A percentile compares a stretch with the other conserved stretches of the same genome.
Evolutionary conservation across 202 grass and related monocot genomes (phyloP).

Genomic region (Carex arenaria): DNA sequence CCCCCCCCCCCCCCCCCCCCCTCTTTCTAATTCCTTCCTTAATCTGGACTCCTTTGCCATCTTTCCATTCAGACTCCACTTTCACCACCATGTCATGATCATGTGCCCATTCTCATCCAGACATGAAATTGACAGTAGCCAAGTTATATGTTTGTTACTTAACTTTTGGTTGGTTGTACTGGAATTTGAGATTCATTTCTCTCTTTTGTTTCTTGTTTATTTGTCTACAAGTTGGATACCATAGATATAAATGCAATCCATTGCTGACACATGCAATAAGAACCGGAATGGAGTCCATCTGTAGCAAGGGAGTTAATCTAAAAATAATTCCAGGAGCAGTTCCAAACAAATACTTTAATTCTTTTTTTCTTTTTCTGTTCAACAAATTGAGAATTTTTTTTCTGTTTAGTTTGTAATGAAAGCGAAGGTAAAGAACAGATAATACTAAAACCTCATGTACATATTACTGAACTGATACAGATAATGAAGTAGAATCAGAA

Average conservation of each 20-base stretch:
- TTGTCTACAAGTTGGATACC: not conserved
- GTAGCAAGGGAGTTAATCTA: not conserved
- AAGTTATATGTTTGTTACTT: not conserved
- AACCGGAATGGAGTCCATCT: not conserved
- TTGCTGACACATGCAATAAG: not conserved
- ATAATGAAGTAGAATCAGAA: not conserved
- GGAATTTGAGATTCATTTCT: not conserved
- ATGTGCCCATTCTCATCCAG: not conserved
- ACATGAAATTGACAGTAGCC: not conserved
- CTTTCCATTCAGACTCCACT: constrained; percentile 4
- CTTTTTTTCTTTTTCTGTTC: not conserved
- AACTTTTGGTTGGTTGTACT: not conserved
- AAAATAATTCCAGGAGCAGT: not conserved
- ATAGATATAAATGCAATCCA: not conserved
- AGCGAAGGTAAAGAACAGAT: not conserved
- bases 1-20: too few relatives aligned
- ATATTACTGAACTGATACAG: not conserved
- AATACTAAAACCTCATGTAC: not conserved
- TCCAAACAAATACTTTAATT: not conserved
- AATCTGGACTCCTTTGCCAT: not conserved
- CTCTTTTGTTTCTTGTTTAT: not conserved
- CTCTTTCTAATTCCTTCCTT: not conserved
- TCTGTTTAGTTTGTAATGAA: not conserved
- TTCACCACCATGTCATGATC: constrained; percentile 18
- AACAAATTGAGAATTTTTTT: not conserved